Conservation (phyloP, 2,329 filamentous ascomycete genomes). For the Trichophyton schoenleinii region DNA sequence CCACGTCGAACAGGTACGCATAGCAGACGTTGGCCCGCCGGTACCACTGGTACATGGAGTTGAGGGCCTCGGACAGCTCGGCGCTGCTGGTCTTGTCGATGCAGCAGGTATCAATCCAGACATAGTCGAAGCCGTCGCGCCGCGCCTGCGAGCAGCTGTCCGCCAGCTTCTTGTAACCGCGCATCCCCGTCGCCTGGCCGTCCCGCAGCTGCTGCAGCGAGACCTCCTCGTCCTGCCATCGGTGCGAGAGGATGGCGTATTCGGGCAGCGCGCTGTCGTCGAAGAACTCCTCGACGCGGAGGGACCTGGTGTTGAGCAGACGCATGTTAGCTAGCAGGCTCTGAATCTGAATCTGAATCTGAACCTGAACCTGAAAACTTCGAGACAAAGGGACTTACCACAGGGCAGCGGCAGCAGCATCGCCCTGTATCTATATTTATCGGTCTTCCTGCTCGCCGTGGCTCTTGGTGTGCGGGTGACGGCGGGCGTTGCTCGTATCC, state of each 20-base stretch:
- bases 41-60: conserved; percentile 24
- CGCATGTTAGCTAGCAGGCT: background rate
- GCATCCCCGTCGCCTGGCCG: background rate
- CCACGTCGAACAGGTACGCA: conserved; percentile 22
- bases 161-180: conserved; percentile 1
- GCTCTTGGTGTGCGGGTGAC: too few species aligned
- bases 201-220: conserved; percentile 13
- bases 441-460: too few species aligned
- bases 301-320: background rate
- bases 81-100: conserved; percentile 27
- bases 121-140: conserved; percentile 19
- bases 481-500: too few species aligned
- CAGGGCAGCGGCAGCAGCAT: too few species aligned
- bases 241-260: conserved; percentile 20
- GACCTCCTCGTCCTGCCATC: conserved; percentile 18
- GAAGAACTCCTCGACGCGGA: background rate
- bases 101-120: conserved; percentile 32
- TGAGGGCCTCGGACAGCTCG: conserved; percentile 26
- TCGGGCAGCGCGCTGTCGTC: background rate
- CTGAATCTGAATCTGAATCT: too few species aligned
- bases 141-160: conserved; percentile 12
- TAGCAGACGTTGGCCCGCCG: conserved; percentile 24
- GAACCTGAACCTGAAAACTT: too few species aligned
- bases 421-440: too few species aligned
- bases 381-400: too few species aligned